Base-by-base conservation (phyloP, 2,329 filamentous ascomycete genomes). In the Epichloe baconii region DNA sequence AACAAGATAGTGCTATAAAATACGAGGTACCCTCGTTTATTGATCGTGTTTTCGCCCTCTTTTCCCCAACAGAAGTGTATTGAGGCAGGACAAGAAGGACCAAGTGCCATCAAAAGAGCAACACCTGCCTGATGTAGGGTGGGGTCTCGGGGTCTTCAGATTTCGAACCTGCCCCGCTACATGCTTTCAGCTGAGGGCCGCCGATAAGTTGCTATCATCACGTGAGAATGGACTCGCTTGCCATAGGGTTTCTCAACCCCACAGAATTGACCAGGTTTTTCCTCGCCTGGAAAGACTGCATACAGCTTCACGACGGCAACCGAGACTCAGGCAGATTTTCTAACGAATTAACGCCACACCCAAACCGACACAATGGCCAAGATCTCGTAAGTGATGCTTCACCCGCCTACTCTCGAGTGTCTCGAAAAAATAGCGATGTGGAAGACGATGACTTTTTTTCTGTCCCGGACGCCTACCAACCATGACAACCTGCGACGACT, bases 301-400 rank as follows among this genome's bases (percentile, higher is more conserved):
- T 17, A 5, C 15, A 47, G 36, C 15, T 58, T 63, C 59, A 65
- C 63, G 63, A 67, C 63, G 61, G 63, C 62, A 64, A 60, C 59
- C 59, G 63, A 64, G 61, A 66, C 60, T 61, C 40, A 62, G 65
- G 65, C 61, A 66, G 60, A 59, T 62, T 54, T 64, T 59, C 57
- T 61, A 56, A 66, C 64, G 65, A 67, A 66, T 59, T 64, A 68
- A 69, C 67, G 66, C 63, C 67, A 64, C 62, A 65, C 62, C 66
- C 63, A 69, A 68, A 68, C 71, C 69, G 68, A 72, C 68, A 73
- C 70, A 78, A 81, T 81, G 78, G 78, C 77, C 70, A 81, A 81
- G 72, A 65, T 75, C 61, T 79, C 77, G 78, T 81, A 75, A 73
- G 78, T 79, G 26, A 49, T 41, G 53, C 34, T 53, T 40, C 47